These are phyloP conservation scores for Nicotiana tabacum DNA, from an alignment of 257 asterid species.

Conservation along the genomic window DNA sequence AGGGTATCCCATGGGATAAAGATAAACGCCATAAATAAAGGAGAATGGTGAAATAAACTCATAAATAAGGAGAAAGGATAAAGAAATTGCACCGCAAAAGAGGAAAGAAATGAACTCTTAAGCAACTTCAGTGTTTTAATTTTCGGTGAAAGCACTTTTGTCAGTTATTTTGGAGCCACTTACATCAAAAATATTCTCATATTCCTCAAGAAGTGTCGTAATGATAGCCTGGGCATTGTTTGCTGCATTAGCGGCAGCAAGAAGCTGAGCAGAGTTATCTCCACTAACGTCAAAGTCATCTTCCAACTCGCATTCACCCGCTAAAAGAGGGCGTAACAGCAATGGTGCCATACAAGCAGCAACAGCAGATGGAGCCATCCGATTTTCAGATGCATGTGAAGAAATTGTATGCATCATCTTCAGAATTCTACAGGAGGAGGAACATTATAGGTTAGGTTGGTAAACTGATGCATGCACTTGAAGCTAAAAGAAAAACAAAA, in stretches of 20 bases:
- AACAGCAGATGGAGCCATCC: conserved; percentile 87
- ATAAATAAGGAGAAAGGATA: neutral
- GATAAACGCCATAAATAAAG: neutral
- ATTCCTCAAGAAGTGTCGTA: conserved; percentile 79
- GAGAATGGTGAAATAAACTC: neutral
- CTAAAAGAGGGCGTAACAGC: conserved; percentile 90
- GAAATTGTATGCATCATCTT: conserved; percentile 87
- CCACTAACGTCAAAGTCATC: conserved; percentile 71
- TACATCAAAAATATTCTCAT: conserved; percentile 70
- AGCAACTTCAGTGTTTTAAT: neutral
- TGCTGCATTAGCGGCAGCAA: conserved; percentile 96
- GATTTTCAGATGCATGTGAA: conserved; percentile 63
- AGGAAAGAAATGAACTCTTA: neutral
- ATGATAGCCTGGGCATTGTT: conserved; percentile 83
- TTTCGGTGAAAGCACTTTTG: neutral
- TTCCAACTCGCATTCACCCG: conserved; percentile 89
- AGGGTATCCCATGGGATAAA: neutral
- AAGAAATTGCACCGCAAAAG: neutral
- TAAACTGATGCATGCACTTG: neutral
- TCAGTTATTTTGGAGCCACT: conserved; percentile 21
- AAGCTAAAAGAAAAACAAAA: neutral
- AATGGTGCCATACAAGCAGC: conserved; percentile 99
- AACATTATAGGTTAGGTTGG: conserved; percentile 9
- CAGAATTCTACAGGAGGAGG: conserved; percentile 49
- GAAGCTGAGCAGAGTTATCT: conserved; percentile 85